Evolutionary conservation across 257 asterid species (phyloP), one percentile per base, ranked within the genome.

Genomic region (Penstemon newberryi): DNA sequence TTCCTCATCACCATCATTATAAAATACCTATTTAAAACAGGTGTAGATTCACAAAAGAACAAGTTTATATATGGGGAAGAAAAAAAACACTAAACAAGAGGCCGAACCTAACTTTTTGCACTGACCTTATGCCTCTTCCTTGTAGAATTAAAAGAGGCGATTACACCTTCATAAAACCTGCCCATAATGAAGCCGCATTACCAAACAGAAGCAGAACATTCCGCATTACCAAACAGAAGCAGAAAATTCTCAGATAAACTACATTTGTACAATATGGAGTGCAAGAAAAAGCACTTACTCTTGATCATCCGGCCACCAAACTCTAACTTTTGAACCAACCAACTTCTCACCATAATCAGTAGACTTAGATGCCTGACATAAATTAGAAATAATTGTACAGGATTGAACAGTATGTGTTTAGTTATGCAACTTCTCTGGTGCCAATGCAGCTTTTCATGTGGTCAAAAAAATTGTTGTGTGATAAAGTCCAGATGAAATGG

Each of bases 221-320:
- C 33, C 33, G 33, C 49, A 70, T 19, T 44, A 77, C 70, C 65
- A 78, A 60, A 65, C 49, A 72, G 67, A 38, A 45, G 61, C 54
- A 70, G 8, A 52, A 47, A 4, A 72, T 25, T 42, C 37, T 60
- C 57, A 42, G 54, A 70, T 53, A 19, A 63, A 57, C 41, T 56
- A 49, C 56, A 47, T 18, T 15, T 56, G 54, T 43, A 38, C 63
- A 63, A 40, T 11, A 40, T 39, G 57, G 37, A 66, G 60, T 52
- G 57, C 50, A 45, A 57, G 33, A 47, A 56, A 50, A 60, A 73
- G 62, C 73, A 77, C 98, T 87, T 82, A 94, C 99, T 0, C 7
- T 18, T 50, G 62, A 86, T 94, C 99, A 18, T 73, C 37, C 0
- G 98, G 99, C 99, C 99, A 94, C 90, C 88, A 94, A 65, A 94